Percentiles rank a stretch among this genome's conserved stretches.
These are phyloP conservation scores for Rhododendron kiyosumense DNA, from an alignment of 148 eudicot species.

Conservation along the genomic window DNA sequence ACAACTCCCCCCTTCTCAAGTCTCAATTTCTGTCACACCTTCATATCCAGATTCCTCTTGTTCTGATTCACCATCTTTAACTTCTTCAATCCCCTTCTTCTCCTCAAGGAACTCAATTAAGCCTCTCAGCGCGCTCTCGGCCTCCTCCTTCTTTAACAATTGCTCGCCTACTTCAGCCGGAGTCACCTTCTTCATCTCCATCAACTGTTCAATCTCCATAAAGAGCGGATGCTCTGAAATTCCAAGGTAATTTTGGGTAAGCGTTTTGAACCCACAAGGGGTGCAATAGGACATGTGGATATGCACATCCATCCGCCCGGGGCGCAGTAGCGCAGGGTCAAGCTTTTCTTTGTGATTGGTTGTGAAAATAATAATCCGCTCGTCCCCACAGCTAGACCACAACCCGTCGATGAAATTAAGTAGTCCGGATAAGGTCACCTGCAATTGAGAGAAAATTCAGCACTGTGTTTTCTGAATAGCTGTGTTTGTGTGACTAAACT, in stretches of 20 bases:
- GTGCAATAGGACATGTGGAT: slow-evolving; percentile 75
- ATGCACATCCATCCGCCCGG: slow-evolving; percentile 79
- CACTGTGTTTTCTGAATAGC: too few relatives aligned
- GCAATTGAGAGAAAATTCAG: not conserved
- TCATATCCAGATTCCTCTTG: not conserved
- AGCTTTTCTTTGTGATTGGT: slow-evolving; percentile 69
- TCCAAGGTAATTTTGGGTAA: slow-evolving; percentile 52
- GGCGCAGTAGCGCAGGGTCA: slow-evolving; percentile 63
- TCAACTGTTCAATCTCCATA: slow-evolving; percentile 18
- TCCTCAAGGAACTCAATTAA: slow-evolving; percentile 28
- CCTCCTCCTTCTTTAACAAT: slow-evolving; percentile 34
- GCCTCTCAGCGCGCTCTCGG: slow-evolving; percentile 28
- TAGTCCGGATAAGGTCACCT: slow-evolving; percentile 62
- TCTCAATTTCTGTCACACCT: not conserved
- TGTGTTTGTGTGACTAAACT: not conserved
- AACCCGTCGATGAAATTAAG: slow-evolving; percentile 65
- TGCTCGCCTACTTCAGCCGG: slow-evolving; percentile 52
- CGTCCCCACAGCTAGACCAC: slow-evolving; percentile 87
- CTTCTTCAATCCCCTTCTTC: slow-evolving; percentile 21
- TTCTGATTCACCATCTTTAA: slow-evolving; percentile 1
- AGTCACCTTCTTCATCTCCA: slow-evolving; percentile 24
- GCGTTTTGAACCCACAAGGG: slow-evolving; percentile 43
- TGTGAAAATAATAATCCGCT: slow-evolving; percentile 64
- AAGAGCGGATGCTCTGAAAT: slow-evolving; percentile 34
- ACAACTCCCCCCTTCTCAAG: not conserved